Evolutionary conservation across 352 stramenopile genomes (phyloP).

Genomic region (Plasmopara muralis): DNA sequence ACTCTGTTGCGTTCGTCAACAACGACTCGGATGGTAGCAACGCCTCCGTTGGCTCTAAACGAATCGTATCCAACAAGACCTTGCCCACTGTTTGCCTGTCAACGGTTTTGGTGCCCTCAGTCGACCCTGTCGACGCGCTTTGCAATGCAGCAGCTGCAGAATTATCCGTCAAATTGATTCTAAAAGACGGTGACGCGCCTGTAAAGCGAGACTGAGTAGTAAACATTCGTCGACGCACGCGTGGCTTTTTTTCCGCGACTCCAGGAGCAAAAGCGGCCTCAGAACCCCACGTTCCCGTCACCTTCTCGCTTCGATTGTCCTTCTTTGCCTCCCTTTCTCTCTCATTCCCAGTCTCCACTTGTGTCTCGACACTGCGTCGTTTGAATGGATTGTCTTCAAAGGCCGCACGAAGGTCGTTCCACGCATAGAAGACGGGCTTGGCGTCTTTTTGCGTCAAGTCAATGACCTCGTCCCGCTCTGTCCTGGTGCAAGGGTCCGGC

Average conservation of each 20-base stretch:
- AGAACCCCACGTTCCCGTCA: conserved; percentile 6
- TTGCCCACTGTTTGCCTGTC: neutral
- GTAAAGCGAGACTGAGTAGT: conserved; percentile 6
- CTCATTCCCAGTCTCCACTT: neutral
- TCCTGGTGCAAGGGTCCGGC: conserved; percentile 3
- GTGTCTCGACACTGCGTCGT: conserved; percentile 8
- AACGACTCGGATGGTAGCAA: neutral
- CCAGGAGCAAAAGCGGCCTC: conserved; percentile 12
- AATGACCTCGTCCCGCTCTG: conserved; percentile 11
- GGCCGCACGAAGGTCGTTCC: conserved; percentile 20
- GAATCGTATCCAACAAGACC: neutral
- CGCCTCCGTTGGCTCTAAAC: neutral
- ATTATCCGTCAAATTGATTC: no score
- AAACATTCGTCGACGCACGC: neutral
- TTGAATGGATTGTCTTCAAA: conserved; percentile 24
- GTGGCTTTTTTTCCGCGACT: conserved; percentile 8
- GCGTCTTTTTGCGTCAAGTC: conserved; percentile 8
- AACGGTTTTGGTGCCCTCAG: neutral
- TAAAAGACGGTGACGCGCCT: conserved; percentile 3
- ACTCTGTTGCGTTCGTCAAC: neutral
- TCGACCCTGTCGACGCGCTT: neutral
- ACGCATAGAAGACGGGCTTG: conserved; percentile 13
- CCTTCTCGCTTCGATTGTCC: conserved; percentile 11
- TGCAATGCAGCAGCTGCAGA: neutral
- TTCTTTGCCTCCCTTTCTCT: neutral